Conservation (phyloP, 164 flowering plant species). For the Macadamia tetraphylla region DNA sequence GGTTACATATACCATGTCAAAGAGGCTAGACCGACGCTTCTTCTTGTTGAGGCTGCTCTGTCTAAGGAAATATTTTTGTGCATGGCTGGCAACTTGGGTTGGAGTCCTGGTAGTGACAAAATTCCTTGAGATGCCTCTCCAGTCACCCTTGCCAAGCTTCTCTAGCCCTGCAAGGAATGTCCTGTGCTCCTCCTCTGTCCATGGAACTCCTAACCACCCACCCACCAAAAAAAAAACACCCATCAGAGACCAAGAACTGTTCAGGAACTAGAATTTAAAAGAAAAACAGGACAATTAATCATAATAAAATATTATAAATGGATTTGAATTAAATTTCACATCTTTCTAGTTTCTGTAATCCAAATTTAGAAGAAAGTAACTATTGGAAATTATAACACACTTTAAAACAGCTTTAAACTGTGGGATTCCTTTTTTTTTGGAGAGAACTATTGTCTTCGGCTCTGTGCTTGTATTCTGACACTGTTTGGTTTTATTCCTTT, state of each 20-base stretch:
- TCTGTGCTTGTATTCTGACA: too few relatives aligned
- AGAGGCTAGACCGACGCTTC: constrained; percentile 80
- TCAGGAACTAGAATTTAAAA: too few relatives aligned
- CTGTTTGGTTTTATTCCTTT: too few relatives aligned
- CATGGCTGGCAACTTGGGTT: constrained; percentile 94
- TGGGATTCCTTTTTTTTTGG: too few relatives aligned
- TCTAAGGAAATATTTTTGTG: constrained; percentile 83
- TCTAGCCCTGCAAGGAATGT: constrained; percentile 65
- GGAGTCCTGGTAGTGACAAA: constrained; percentile 77
- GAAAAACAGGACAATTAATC: not conserved
- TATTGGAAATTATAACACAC: too few relatives aligned
- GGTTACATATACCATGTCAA: constrained; percentile 57
- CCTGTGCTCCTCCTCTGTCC: constrained; percentile 86
- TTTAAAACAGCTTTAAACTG: too few relatives aligned
- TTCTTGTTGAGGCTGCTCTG: constrained; percentile 48
- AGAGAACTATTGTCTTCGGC: too few relatives aligned
- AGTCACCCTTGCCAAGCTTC: constrained; percentile 82
- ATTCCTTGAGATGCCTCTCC: constrained; percentile 85
- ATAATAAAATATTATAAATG: not conserved
- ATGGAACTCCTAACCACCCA: constrained; percentile 55
- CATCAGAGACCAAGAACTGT: not conserved
- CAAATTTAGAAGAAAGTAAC: too few relatives aligned
- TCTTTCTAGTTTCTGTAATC: too few relatives aligned
- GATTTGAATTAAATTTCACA: too few relatives aligned
- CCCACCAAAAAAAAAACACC: constrained; percentile 1